Percentiles rank a stretch among this genome's conserved stretches.
phyloP scores from a whole-genome alignment of 1,284 basidiomycete genomes.

The Ustilago trichophora region DNA sequence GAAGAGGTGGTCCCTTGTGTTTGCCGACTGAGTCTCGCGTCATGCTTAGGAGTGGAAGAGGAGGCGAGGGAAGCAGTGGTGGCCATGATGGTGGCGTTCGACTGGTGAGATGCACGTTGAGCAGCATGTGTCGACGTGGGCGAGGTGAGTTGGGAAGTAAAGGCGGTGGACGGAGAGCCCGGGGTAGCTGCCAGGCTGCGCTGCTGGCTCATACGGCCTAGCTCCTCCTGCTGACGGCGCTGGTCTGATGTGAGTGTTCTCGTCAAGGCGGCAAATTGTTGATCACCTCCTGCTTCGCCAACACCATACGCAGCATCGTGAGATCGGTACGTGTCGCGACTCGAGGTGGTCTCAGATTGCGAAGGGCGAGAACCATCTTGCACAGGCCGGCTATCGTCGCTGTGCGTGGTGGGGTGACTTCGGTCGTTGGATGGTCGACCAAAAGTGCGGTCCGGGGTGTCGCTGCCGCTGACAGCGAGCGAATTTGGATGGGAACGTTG shows the following conservation, averaged over 20 bases:
- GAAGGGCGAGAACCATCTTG: constrained; percentile 13
- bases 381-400: constrained; percentile 6
- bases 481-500: constrained; percentile 3
- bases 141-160: constrained; percentile 1
- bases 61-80: constrained; percentile 7
- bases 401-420: constrained; percentile 2
- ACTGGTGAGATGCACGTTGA: constrained; percentile 23
- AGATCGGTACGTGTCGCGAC: constrained; percentile 19
- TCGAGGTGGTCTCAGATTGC: constrained; percentile 21
- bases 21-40: constrained; percentile 18
- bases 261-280: constrained; percentile 9
- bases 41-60: constrained; percentile 11
- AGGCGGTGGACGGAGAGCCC: background rate
- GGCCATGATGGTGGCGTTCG: constrained; percentile 14
- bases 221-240: constrained; percentile 17
- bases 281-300: constrained; percentile 21
- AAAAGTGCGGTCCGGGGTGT: constrained; percentile 21
- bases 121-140: constrained; percentile 1
- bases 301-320: constrained; percentile 19
- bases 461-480: background rate
- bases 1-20: constrained; percentile 13
- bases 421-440: constrained; percentile 11
- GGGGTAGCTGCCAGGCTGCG: constrained; percentile 2
- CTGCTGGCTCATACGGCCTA: constrained; percentile 23
- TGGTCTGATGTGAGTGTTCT: constrained; percentile 16